Conservation (phyloP, 2,329 filamentous ascomycete genomes). For the Ophiostoma montium region DNA sequence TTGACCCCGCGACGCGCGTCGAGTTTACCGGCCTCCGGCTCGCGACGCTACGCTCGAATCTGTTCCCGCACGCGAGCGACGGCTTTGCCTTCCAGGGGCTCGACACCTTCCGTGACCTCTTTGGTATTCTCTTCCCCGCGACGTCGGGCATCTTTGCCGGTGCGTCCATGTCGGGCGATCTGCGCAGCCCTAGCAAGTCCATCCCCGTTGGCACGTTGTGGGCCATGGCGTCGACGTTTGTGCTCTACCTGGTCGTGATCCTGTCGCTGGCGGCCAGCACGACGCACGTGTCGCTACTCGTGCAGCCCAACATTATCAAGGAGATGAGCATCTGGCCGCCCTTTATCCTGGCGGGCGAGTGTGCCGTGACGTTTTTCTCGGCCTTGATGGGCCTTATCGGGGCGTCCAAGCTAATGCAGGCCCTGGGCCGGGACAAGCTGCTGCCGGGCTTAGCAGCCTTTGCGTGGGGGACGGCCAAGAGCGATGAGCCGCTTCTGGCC, state of each 20-base stretch:
- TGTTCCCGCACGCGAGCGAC: constrained; percentile 50
- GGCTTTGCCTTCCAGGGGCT: constrained; percentile 47
- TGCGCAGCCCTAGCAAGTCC: constrained; percentile 67
- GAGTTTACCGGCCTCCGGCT: constrained; percentile 66
- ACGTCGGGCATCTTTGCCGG: constrained; percentile 53
- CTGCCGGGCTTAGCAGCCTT: constrained; percentile 65
- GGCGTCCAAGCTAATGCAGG: constrained; percentile 71
- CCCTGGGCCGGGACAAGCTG: constrained; percentile 64
- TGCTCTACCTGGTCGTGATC: constrained; percentile 63
- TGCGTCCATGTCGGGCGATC: constrained; percentile 80
- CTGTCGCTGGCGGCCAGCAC: constrained; percentile 65
- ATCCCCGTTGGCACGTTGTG: constrained; percentile 76
- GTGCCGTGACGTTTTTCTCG: constrained; percentile 72
- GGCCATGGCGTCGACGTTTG: constrained; percentile 61
- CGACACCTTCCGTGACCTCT: constrained; percentile 65
- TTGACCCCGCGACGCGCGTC: constrained; percentile 44
- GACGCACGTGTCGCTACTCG: constrained; percentile 58
- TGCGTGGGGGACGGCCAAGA: constrained; percentile 54
- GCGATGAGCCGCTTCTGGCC: constrained; percentile 63
- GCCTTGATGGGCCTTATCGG: constrained; percentile 79
- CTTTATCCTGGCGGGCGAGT: constrained; percentile 66
- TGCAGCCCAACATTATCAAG: constrained; percentile 66
- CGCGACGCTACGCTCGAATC: constrained; percentile 57
- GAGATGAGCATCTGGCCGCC: constrained; percentile 63
- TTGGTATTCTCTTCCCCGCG: constrained; percentile 72